Conservation (phyloP, 2,329 filamentous ascomycete species). For the Bipolaris oryzae region DNA sequence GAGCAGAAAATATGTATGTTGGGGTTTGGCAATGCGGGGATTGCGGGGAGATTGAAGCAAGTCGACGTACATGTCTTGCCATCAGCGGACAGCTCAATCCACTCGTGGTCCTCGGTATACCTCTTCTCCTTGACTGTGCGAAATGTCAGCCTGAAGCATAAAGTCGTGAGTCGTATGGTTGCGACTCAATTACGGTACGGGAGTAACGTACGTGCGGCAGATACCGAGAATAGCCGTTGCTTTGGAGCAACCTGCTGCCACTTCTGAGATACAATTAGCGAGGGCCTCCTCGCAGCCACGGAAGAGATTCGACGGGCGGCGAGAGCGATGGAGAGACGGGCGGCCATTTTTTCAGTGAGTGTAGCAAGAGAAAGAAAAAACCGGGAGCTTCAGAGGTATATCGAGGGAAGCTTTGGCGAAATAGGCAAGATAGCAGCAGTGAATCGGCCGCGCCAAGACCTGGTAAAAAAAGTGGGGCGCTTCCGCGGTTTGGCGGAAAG, state of each 20-base stretch:
- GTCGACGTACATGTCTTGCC: slow-evolving; percentile 71
- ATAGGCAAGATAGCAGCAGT: slow-evolving; percentile 6
- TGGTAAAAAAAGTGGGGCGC: slow-evolving; percentile 12
- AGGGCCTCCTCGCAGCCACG: slow-evolving; percentile 31
- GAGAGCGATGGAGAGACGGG: slow-evolving; percentile 41
- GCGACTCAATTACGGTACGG: slow-evolving; percentile 8
- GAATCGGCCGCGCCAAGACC: slow-evolving; percentile 14
- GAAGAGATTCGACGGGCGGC: slow-evolving; percentile 45
- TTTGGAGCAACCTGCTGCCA: slow-evolving; percentile 30
- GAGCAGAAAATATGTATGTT: neutral
- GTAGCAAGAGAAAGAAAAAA: neutral
- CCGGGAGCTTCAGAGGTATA: neutral
- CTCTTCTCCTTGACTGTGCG: slow-evolving; percentile 69
- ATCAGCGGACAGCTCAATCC: slow-evolving; percentile 87
- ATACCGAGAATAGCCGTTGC: slow-evolving; percentile 49
- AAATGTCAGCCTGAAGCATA: slow-evolving; percentile 20
- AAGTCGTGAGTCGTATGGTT: neutral
- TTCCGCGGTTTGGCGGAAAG: slow-evolving; percentile 20
- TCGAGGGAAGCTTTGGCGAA: neutral
- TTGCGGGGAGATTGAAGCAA: slow-evolving; percentile 3
- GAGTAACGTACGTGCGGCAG: slow-evolving; percentile 38
- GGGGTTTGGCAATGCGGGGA: slow-evolving; percentile 6
- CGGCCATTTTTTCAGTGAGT: slow-evolving; percentile 40
- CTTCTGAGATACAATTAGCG: slow-evolving; percentile 32
- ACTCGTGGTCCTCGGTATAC: slow-evolving; percentile 98